Evolutionary conservation across 2,329 filamentous ascomycete genomes (phyloP).

Genomic region (Plenodomus biglobosus): DNA sequence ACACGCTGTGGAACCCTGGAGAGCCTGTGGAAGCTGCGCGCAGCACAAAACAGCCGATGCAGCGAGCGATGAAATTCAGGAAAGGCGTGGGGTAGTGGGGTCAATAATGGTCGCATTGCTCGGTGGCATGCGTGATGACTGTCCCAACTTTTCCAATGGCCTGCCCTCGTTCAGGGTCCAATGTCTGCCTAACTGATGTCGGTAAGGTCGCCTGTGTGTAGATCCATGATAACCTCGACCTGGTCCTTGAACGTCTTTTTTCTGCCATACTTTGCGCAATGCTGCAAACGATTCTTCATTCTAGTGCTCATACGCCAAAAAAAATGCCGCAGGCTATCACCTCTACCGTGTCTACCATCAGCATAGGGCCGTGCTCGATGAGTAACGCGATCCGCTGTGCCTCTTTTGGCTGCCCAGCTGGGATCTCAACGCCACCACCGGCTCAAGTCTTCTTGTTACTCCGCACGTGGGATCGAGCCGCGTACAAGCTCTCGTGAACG

Average conservation of each 20-base stretch:
- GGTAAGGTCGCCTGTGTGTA: constrained; percentile 5
- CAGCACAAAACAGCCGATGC: constrained; percentile 32
- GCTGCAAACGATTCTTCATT: background rate
- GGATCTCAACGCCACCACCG: constrained; percentile 4
- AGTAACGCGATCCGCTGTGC: constrained; percentile 3
- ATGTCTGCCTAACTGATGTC: constrained; percentile 8
- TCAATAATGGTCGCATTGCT: constrained; percentile 29
- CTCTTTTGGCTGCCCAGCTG: constrained; percentile 4
- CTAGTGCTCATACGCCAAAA: background rate
- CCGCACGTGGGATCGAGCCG: background rate
- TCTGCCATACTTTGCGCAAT: background rate
- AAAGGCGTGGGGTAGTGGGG: constrained; percentile 30
- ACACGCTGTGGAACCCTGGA: constrained; percentile 34
- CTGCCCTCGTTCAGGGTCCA: constrained; percentile 31
- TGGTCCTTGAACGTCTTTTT: background rate
- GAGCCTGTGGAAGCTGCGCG: constrained; percentile 37
- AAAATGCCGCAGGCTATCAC: background rate
- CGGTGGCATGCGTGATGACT: constrained; percentile 18
- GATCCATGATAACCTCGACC: background rate
- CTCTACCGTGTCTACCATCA: background rate
- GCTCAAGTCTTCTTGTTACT: constrained; percentile 1
- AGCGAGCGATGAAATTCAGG: constrained; percentile 30
- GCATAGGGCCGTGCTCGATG: background rate
- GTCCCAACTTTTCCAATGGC: constrained; percentile 29
- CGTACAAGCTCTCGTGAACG: background rate